Conservation (phyloP, 2,329 filamentous ascomycete genomes). For the Neonectria sp. region DNA sequence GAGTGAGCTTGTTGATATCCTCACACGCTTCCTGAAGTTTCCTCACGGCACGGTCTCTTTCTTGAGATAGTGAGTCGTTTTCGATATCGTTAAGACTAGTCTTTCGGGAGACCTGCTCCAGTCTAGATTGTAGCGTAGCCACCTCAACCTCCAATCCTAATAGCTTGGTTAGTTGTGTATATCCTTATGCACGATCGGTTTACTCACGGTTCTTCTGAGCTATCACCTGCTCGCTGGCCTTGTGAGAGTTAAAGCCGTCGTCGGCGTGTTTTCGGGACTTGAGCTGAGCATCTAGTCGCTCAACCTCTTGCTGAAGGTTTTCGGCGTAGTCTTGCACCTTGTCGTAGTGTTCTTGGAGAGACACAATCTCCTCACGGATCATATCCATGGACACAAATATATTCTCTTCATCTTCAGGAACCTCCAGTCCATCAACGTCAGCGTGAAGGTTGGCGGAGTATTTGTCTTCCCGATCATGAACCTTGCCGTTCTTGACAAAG, state of each 20-base stretch:
- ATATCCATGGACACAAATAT: constrained; percentile 75
- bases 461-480: constrained; percentile 60
- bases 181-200: not conserved
- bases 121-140: constrained; percentile 70
- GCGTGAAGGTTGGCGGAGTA: constrained; percentile 58
- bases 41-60: constrained; percentile 76
- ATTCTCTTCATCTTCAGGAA: constrained; percentile 69
- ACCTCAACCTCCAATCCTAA: constrained; percentile 73
- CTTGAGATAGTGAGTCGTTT: constrained; percentile 73
- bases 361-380: constrained; percentile 71
- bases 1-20: constrained; percentile 67
- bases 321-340: constrained; percentile 69
- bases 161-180: constrained; percentile 11
- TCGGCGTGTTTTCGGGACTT: constrained; percentile 60
- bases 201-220: constrained; percentile 71
- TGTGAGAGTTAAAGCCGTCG: constrained; percentile 59
- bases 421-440: constrained; percentile 64
- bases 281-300: constrained; percentile 65
- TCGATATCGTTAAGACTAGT: constrained; percentile 74
- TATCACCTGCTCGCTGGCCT: constrained; percentile 61
- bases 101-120: constrained; percentile 75
- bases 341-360: constrained; percentile 70
- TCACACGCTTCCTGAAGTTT: constrained; percentile 74
- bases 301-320: constrained; percentile 66
- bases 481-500: constrained; percentile 68